Evolutionary conservation across 768 basidiomycete genomes (phyloP).

Genomic region (Pleurotus salmoneostramineus): DNA sequence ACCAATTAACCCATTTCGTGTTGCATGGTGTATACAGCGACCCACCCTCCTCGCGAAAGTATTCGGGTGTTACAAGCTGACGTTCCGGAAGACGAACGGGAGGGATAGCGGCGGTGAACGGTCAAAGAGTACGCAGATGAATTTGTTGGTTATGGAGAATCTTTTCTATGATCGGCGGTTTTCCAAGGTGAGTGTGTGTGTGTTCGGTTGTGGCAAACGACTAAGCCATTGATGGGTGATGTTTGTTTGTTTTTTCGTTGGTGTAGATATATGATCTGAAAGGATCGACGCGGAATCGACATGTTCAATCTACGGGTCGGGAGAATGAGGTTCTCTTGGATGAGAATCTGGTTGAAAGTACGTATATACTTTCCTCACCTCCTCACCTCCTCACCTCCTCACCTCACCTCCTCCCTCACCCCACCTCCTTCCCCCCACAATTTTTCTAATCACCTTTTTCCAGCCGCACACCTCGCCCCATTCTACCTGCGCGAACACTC

Average conservation of each 20-base stretch:
- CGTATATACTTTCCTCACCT: slow-evolving; percentile 14
- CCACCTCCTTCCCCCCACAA: slow-evolving; percentile 10
- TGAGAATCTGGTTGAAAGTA: slow-evolving; percentile 92
- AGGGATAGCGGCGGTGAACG: slow-evolving; percentile 63
- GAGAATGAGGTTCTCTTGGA: slow-evolving; percentile 94
- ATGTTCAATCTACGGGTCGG: slow-evolving; percentile 85
- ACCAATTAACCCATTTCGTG: background rate
- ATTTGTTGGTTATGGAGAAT: slow-evolving; percentile 97
- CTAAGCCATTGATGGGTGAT: no score
- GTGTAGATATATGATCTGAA: slow-evolving; percentile 92
- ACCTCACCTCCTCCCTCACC: no score
- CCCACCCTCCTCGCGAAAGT: slow-evolving; percentile 95
- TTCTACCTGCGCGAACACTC: slow-evolving; percentile 97
- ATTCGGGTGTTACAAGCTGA: slow-evolving; percentile 94
- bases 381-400: no score
- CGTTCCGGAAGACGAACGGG: slow-evolving; percentile 73
- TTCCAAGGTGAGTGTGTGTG: slow-evolving; percentile 78
- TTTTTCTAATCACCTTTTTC: slow-evolving; percentile 5
- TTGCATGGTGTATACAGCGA: slow-evolving; percentile 46
- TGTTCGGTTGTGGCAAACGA: no score
- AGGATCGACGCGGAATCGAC: slow-evolving; percentile 91
- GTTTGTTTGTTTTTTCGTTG: no score
- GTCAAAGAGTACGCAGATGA: slow-evolving; percentile 87
- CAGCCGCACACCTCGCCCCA: slow-evolving; percentile 82
- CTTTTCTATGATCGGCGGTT: slow-evolving; percentile 91